These are phyloP conservation scores for Polyrhizophydium stewartii DNA, from an alignment of 371 early-diverging fungal species.

Conservation along the genomic window DNA sequence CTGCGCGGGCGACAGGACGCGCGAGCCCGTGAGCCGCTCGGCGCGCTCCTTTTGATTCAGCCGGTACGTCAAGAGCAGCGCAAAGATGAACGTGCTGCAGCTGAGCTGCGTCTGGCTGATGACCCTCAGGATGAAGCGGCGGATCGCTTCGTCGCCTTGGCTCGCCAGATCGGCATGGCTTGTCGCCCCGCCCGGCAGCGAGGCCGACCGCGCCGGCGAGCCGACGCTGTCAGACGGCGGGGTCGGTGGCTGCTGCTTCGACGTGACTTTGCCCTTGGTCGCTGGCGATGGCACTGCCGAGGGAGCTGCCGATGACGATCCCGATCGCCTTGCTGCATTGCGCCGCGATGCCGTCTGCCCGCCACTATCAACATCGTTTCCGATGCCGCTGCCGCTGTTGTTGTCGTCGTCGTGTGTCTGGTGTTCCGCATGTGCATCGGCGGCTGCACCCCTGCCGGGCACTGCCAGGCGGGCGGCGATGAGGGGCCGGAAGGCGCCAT, in stretches of 20 bases:
- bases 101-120: slow-evolving; percentile 15
- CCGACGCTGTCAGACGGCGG: no score
- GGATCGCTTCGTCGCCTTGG: slow-evolving; percentile 8
- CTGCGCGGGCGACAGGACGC: not conserved
- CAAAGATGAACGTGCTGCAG: slow-evolving; percentile 14
- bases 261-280: no score
- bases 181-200: not conserved
- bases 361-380: no score
- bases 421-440: no score
- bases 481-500: no score
- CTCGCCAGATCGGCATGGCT: not conserved
- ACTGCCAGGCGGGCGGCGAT: no score
- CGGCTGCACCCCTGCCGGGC: no score
- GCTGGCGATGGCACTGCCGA: no score
- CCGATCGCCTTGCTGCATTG: no score
- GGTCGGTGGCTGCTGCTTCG: no score
- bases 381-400: not conserved
- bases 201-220: no score
- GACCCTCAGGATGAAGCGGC: slow-evolving; percentile 11
- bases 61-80: slow-evolving; percentile 5
- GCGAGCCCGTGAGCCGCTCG: not conserved
- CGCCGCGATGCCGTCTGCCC: no score
- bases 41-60: not conserved
- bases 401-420: not conserved
- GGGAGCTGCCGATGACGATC: not conserved